Conservation (phyloP, 805 yeast species). For the Starmerella asiatica region DNA sequence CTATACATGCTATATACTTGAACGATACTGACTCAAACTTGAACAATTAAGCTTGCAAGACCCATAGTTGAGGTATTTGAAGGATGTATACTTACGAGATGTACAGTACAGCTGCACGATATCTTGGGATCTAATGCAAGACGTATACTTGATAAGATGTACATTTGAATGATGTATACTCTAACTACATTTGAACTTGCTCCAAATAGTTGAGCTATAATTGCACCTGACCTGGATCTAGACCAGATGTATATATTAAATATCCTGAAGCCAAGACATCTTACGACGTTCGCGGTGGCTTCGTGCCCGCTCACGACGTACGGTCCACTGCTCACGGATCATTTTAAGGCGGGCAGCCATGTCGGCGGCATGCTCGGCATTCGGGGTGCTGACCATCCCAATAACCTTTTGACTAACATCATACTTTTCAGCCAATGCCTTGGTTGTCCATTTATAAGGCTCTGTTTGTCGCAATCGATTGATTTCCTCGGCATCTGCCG, state of each 20-base stretch:
- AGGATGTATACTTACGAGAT: no score
- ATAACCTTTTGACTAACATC: slow-evolving; percentile 40
- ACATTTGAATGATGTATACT: no score
- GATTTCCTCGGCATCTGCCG: slow-evolving; percentile 46
- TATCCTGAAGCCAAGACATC: slow-evolving; percentile 39
- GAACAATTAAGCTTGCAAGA: no score
- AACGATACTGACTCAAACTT: no score
- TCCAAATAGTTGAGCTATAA: no score
- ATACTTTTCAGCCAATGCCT: slow-evolving; percentile 47
- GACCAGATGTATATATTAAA: background rate
- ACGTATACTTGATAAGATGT: no score
- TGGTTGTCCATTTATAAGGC: slow-evolving; percentile 52
- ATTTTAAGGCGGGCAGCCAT: slow-evolving; percentile 36
- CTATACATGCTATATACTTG: no score
- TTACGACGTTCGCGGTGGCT: slow-evolving; percentile 46
- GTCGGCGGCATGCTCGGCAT: slow-evolving; percentile 30
- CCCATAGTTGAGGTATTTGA: no score
- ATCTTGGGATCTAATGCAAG: no score
- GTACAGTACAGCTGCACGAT: no score
- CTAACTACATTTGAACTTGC: no score
- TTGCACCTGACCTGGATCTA: background rate
- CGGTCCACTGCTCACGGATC: slow-evolving; percentile 40
- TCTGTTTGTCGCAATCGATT: slow-evolving; percentile 40
- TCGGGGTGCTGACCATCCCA: slow-evolving; percentile 36
- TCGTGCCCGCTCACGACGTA: slow-evolving; percentile 36